A percentile compares a stretch with the other conserved stretches of the same genome.
phyloP scores from a whole-genome alignment of 495 filamentous ascomycete species.

The Penicillium lagena region DNA sequence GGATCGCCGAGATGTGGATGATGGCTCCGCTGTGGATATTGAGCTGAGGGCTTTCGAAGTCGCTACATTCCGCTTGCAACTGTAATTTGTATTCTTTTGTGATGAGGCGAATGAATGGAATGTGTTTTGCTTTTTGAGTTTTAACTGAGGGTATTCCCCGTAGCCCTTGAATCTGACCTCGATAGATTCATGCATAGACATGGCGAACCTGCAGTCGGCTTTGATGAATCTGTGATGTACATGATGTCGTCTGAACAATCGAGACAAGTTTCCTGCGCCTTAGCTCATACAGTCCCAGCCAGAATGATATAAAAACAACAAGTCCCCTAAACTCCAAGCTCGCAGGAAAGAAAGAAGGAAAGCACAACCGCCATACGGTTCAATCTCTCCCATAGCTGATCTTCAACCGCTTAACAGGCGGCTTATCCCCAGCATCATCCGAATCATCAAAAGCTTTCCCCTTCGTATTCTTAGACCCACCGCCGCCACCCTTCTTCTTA shows the following conservation, averaged over 20 bases:
- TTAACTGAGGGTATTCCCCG: not conserved
- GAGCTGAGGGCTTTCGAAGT: conserved; percentile 85
- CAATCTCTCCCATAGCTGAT: conserved; percentile 44
- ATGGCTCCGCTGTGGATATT: conserved; percentile 48
- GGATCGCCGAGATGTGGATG: conserved; percentile 24
- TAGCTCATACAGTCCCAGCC: not conserved
- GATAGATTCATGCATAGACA: too few species aligned
- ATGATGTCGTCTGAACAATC: conserved; percentile 5
- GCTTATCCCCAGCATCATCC: conserved; percentile 36
- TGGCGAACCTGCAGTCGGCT: not conserved
- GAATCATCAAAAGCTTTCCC: conserved; percentile 27
- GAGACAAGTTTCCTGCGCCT: conserved; percentile 2
- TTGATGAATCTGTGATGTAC: conserved; percentile 16
- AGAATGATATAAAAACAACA: not conserved
- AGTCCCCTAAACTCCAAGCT: conserved; percentile 5
- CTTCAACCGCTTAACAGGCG: conserved; percentile 43
- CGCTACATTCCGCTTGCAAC: conserved; percentile 70
- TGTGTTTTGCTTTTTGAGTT: not conserved
- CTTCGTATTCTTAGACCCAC: conserved; percentile 25
- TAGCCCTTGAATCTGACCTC: not conserved
- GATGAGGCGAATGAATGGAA: not conserved
- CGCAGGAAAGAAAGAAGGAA: not conserved
- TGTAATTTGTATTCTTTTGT: conserved; percentile 31
- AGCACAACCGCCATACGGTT: not conserved
- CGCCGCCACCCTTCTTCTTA: conserved; percentile 8